A percentile compares a stretch with the other conserved stretches of the same genome.
These are phyloP conservation scores for Cutaneotrichosporon cutaneum DNA, from an alignment of 1,284 basidiomycete species.

Conservation along the genomic window DNA sequence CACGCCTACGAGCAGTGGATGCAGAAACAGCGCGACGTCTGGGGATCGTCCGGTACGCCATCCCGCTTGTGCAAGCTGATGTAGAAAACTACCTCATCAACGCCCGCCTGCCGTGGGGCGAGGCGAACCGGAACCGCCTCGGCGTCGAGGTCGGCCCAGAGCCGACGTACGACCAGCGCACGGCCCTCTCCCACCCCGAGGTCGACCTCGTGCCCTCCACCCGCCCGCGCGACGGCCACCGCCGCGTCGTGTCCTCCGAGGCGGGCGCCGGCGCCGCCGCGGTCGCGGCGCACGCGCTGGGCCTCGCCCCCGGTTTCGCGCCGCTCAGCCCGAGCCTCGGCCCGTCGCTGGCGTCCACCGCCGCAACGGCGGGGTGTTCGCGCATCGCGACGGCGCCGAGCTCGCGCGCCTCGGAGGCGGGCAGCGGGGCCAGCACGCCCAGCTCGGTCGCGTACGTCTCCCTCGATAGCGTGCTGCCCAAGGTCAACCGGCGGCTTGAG, in stretches of 20 bases:
- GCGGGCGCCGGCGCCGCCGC: slow-evolving; percentile 7
- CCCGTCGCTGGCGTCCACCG: background rate
- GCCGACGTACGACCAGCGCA: slow-evolving; percentile 29
- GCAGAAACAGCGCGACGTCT: slow-evolving; percentile 34
- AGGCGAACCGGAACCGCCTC: slow-evolving; percentile 1
- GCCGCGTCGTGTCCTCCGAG: background rate
- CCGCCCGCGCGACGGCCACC: background rate
- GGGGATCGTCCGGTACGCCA: slow-evolving; percentile 45
- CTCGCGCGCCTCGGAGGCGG: slow-evolving; percentile 1
- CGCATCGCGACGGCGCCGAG: slow-evolving; percentile 13
- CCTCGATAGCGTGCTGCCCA: slow-evolving; percentile 19
- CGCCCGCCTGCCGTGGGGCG: slow-evolving; percentile 43
- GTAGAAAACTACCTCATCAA: slow-evolving; percentile 46
- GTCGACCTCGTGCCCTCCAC: slow-evolving; percentile 24
- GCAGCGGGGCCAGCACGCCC: slow-evolving; percentile 20
- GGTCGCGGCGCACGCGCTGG: slow-evolving; percentile 13
- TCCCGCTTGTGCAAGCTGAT: slow-evolving; percentile 34
- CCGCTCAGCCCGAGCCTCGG: background rate
- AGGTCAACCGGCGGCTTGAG: slow-evolving; percentile 11
- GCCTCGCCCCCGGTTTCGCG: background rate
- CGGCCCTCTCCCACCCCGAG: slow-evolving; percentile 22
- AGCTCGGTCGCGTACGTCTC: slow-evolving; percentile 19
- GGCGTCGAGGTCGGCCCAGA: slow-evolving; percentile 6
- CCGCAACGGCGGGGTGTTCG: slow-evolving; percentile 8
- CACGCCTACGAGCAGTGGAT: slow-evolving; percentile 46